Evolutionary conservation across 352 stramenopile species (phyloP), one percentile per base, ranked within the genome.

Genomic region (Phytopythium aichiense): DNA sequence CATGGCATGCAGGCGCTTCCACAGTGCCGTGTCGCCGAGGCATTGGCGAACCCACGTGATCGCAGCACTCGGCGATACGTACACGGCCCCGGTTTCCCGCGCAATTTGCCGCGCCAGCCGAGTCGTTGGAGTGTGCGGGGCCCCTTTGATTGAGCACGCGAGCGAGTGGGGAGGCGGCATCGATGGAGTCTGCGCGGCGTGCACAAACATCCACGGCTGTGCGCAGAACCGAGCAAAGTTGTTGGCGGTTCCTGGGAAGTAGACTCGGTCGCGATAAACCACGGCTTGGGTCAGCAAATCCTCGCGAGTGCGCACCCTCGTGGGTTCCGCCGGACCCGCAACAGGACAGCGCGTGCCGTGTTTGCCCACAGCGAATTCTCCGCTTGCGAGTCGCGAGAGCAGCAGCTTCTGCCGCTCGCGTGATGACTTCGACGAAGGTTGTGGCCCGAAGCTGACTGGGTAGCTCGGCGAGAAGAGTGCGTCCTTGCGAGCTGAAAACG

Each of bases 11-110:
- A 67, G 20, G n/a, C 12, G 60, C 49, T 40, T 51, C 46, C 63
- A 67, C 9, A 92, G 64, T 7, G 57, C 56, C 2, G 70, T 74
- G 4, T 64, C 64, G 20, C 71, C 75, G n/a, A 86, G 74, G 50
- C 80, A 88, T 48, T 87, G 77, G 8, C 74, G 20, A 5, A 82
- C 74, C 83, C 83, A 92, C 9, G 79, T 67, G 30, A 88, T 58
- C 7, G 83, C 75, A 13, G 28, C 66, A 30, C 59, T 52, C 9
- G 80, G 79, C 2, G 77, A 88, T 33, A 90, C 77, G 54, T 84
- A 81, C 16, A 73, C 54, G n/a, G 80, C 30, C 15, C 67, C 67
- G n/a, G 74, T 71, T 1, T 56, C 48, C 3, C 50, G 56, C 7
- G 73, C 64, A 12, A 88, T 57, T 15, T 66, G 42, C 2, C 60